Evolutionary conservation across 2,329 filamentous ascomycete species (phyloP), one percentile per base, ranked within the genome.

Genomic region (Pseudogymnoascus sp.): DNA sequence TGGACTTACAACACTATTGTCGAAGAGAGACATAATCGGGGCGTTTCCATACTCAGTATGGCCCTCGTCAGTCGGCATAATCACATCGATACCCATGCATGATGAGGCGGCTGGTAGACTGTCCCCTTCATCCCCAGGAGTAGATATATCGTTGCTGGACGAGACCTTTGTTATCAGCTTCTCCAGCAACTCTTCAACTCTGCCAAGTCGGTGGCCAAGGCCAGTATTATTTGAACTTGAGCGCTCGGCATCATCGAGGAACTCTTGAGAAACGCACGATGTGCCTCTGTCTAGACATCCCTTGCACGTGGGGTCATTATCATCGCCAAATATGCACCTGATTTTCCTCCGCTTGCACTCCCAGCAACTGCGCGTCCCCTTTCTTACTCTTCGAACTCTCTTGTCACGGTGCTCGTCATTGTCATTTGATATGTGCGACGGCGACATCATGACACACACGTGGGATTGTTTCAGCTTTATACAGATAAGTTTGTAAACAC

Each of bases 361-460:
- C 82, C 82, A 84, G 70, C 83, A 85, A 63, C 81, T 83, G 28
- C 73, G 76, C 0, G 83, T 85, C n/a, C 83, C 83, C 62, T 83
- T 84, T 10, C 72, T 64, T 57, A 57, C 50, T 57, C 50, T 57
- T 13, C 50, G 50, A n/a, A 65, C 53, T 59, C 71, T 67, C 57
- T 73, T 72, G 53, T 68, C 67, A 19, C 68, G 70, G 19, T 67
- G 68, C 21, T 71, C 71, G 10, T 64, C 69, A 35, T 57, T 57
- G 10, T 57, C 50, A n/a, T 53, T 53, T 9, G 44, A 50, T 26
- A 17, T 53, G 47, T 35, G 50, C 11, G 50, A 35, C 50, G 50
- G 50, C 50, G 50, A 57, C 50, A 57, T 57, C 11, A 17, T 57
- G 28, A 35, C 6, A 35, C 6, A 35, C 28, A 15, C 28, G 28